phyloP scores from a whole-genome alignment of 2,329 filamentous ascomycete species.

The Penicillium oxalicum region DNA sequence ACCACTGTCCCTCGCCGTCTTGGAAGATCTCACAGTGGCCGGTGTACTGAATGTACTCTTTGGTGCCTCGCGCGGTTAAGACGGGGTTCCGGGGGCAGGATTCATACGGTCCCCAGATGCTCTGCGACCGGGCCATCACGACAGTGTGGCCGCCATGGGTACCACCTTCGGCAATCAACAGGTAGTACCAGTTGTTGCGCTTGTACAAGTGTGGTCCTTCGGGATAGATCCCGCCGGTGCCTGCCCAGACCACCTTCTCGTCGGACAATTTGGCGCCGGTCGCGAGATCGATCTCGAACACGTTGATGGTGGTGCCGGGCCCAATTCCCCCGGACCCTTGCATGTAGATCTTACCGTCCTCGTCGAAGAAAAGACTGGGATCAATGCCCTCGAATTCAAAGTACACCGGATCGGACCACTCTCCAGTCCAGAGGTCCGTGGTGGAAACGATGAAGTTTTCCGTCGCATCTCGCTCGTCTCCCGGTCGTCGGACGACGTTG shows the following conservation, averaged over 20 bases:
- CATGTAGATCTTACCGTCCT: constrained; percentile 8
- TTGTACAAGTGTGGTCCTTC: constrained; percentile 26
- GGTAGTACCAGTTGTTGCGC: constrained; percentile 24
- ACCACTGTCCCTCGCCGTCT: constrained; percentile 17
- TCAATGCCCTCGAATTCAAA: constrained; percentile 11
- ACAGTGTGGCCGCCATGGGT: constrained; percentile 38
- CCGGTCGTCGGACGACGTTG: constrained; percentile 26
- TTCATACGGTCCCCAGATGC: constrained; percentile 42
- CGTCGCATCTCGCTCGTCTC: constrained; percentile 13
- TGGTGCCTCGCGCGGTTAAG: constrained; percentile 35
- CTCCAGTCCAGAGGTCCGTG: background rate
- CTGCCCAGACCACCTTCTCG: constrained; percentile 38
- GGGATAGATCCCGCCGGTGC: constrained; percentile 37
- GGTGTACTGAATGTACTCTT: constrained; percentile 20
- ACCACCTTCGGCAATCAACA: constrained; percentile 15
- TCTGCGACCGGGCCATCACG: constrained; percentile 43
- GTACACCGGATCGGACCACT: constrained; percentile 9
- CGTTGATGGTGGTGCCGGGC: constrained; percentile 16
- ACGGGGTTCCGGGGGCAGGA: constrained; percentile 18
- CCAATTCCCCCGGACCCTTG: constrained; percentile 22
- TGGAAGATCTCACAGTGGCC: constrained; percentile 21
- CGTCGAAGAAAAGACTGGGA: constrained; percentile 20
- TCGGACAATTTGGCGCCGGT: background rate
- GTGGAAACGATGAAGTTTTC: constrained; percentile 8
- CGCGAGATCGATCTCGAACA: background rate